Base-by-base conservation (phyloP, 208 protist genomes). In the Porcisia deanei region DNA sequence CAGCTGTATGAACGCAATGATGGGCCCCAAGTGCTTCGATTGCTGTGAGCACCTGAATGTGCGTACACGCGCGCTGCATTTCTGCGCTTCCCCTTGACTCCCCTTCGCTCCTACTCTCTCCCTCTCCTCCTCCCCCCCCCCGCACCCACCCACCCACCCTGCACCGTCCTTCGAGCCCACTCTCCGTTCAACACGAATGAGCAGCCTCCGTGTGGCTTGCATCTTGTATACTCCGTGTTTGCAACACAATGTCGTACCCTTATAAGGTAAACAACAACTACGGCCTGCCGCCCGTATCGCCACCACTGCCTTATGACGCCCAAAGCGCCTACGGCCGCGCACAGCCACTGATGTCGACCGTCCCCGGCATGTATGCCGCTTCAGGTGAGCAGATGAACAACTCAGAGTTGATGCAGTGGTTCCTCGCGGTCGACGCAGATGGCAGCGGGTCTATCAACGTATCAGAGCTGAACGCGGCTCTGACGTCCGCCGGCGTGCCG, bases 391-490 rank as follows among this genome's bases (percentile, higher is more conserved):
- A 59, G 69, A 70, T 70, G 71, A 80, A 69, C 61, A 83, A 87
- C 69, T 43, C 69, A 8, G 90, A 93, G 70, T 61, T 94, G n/a
- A 53, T 84, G 43, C 76, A 85, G 71, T 96, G 87, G 91, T 98
- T 97, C 83, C 77, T 79, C 57, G 79, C 82, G 9, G 93, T 97
- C 22, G 93, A 98, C 83, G 70, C 69, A 12, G 88, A 97, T 57
- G 67, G 77, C 57, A 92, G 78, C 60, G 94, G 96, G 18, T 58
- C 69, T 25, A 94, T 98, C 57, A 86, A 75, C 78, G 84, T 95
- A 9, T 76, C 81, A 3, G 92, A 97, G 79, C 88, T 98, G 43
- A 89, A 92, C 82, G 37, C 66, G 18, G 93, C 91, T 1, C 87
- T 98, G 9, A 88, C 84, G 34, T 75, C 85, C 4, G 81, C 86